phyloP scores from a whole-genome alignment of 164 flowering plant genomes.

The Liquidambar formosana region DNA sequence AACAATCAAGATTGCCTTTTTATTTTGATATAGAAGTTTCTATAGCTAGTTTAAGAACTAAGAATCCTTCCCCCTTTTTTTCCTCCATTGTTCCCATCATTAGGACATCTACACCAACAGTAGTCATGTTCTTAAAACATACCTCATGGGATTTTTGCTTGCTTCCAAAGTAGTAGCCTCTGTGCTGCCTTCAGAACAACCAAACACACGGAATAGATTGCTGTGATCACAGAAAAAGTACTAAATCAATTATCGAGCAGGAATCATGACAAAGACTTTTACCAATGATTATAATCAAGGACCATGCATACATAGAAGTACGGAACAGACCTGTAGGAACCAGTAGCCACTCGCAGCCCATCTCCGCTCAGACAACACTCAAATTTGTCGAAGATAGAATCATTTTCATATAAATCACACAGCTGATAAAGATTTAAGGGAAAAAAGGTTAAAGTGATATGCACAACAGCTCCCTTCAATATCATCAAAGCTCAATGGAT shows the following conservation, averaged over 20 bases:
- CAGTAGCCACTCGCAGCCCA: constrained; percentile 87
- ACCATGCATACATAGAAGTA: background rate
- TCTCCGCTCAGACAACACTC: constrained; percentile 98
- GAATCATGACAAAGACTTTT: background rate
- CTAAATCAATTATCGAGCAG: background rate
- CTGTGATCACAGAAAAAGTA: constrained; percentile 36
- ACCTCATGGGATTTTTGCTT: constrained; percentile 99
- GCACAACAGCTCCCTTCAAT: constrained; percentile 6
- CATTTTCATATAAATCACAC: constrained; percentile 95
- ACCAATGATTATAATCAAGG: background rate
- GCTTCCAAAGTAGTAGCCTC: constrained; percentile 96
- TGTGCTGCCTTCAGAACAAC: constrained; percentile 66
- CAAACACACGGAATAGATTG: constrained; percentile 94
- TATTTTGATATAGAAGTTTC: too few relatives aligned
- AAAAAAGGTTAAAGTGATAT: constrained; percentile 1
- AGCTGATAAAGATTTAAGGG: constrained; percentile 60
- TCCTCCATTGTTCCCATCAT: too few relatives aligned
- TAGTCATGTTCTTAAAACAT: background rate
- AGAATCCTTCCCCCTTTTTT: too few relatives aligned
- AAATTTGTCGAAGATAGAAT: constrained; percentile 95
- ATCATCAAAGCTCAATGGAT: background rate
- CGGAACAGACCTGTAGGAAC: constrained; percentile 89
- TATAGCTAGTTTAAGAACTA: too few relatives aligned
- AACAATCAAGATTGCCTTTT: too few relatives aligned
- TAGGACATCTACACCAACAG: too few relatives aligned